Conservation (phyloP, 306 rosid genomes). For the Cicer bijugum region DNA sequence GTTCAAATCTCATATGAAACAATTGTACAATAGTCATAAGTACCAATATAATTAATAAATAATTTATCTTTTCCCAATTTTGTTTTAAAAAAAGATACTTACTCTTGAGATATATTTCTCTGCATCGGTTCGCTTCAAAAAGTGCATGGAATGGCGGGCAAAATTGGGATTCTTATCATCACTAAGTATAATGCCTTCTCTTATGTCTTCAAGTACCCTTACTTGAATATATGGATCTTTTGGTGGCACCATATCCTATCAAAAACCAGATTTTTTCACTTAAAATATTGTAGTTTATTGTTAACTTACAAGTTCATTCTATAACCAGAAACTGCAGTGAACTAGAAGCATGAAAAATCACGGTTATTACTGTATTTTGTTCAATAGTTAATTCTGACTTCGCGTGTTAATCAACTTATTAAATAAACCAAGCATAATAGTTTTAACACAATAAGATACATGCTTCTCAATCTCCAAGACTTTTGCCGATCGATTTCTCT, state of each 20-base stretch:
- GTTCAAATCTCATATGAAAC: too few relatives aligned
- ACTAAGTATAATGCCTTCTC: slow-evolving; percentile 73
- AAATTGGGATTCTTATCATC: slow-evolving; percentile 82
- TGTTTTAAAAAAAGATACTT: neutral
- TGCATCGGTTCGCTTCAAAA: slow-evolving; percentile 90
- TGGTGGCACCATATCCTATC: slow-evolving; percentile 96
- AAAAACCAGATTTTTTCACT: slow-evolving; percentile 43
- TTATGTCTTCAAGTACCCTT: slow-evolving; percentile 87
- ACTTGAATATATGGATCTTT: slow-evolving; percentile 94
- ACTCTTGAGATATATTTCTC: slow-evolving; percentile 81
- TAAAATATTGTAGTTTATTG: slow-evolving; percentile 5
- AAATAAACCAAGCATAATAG: slow-evolving; percentile 13
- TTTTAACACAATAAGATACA: neutral
- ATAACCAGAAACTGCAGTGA: neutral
- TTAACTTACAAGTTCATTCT: slow-evolving; percentile 16
- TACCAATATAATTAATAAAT: too few relatives aligned
- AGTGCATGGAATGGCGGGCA: slow-evolving; percentile 84
- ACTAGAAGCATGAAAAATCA: neutral
- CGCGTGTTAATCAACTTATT: neutral
- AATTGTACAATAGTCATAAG: too few relatives aligned
- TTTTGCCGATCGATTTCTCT: slow-evolving; percentile 2
- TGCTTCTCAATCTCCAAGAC: slow-evolving; percentile 3
- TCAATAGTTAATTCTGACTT: neutral
- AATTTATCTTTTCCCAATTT: too few relatives aligned
- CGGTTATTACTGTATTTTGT: neutral